Evolutionary conservation across 345 rosid species (phyloP), one percentile per base, ranked within the genome.

Genomic region (Chamaenerion angustifolium): DNA sequence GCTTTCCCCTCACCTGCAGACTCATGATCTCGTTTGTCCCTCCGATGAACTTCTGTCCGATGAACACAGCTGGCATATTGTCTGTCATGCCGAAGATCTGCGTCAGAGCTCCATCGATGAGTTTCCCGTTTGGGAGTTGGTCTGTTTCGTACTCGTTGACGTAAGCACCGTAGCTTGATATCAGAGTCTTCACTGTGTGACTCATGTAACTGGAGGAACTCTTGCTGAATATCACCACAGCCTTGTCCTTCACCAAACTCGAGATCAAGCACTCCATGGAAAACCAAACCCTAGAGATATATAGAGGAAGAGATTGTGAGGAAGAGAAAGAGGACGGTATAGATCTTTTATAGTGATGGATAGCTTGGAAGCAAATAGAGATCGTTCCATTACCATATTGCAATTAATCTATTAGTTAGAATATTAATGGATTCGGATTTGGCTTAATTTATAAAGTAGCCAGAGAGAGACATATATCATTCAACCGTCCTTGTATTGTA

Each of bases 201-300:
- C 92, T 71, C 81, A 80, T 86, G 37, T 31, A 31, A 76, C 77
- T 72, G 43, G 94, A 83, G n/a, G 68, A 56, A 70, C 77, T 83
- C 76, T 59, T 76, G 82, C 85, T 85, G 64, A 85, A 90, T n/a
- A 90, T 66, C 73, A 90, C 95, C 71, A 77, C 83, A 4, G 98
- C 80, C 66, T 66, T 77, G 42, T 77, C 94, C 19, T 42, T 69
- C n/a, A 85, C 79, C 76, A 83, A 41, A 42, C 70, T 57, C 3
- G 41, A 13, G 52, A 69, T 67, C 51, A 81, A 59, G 17, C 37
- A 48, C 16, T 74, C 79, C 71, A 82, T 73, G 9, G 48, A 31
- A 21, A 4, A 21, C 3, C 3, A 21, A 31, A 31, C 37, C 37
- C 37, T 31, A 1, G 37, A 5, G 8, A 31, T 5, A 23, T 2